phyloP scores from a whole-genome alignment of 2,329 filamentous ascomycete species.

The Didymellaceae sp. region DNA sequence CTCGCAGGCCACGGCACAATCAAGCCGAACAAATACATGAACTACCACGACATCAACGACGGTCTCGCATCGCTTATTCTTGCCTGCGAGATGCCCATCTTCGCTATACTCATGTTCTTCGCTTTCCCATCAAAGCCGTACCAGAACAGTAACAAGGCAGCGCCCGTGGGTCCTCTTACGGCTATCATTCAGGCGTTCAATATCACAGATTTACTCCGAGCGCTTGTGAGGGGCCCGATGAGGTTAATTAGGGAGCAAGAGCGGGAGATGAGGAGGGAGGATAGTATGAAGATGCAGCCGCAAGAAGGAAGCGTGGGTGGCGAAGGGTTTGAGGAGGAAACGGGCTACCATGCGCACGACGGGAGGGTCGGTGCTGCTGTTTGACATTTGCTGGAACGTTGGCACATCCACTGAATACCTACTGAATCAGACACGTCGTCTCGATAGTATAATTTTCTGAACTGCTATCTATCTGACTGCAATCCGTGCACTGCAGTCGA shows the following conservation, averaged over 20 bases:
- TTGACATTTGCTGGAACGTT: no score
- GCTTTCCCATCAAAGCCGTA: slow-evolving; percentile 37
- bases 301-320: not conserved
- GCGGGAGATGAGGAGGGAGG: slow-evolving; percentile 22
- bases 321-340: not conserved
- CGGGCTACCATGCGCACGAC: no score
- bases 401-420: no score
- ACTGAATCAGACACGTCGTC: no score
- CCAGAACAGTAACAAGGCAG: slow-evolving; percentile 19
- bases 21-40: slow-evolving; percentile 36
- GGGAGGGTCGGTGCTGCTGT: no score
- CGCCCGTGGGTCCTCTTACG: slow-evolving; percentile 22
- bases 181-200: slow-evolving; percentile 39
- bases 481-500: no score
- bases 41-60: slow-evolving; percentile 37
- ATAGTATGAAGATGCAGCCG: slow-evolving; percentile 1
- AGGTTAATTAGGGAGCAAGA: slow-evolving; percentile 39
- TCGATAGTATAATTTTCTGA: no score
- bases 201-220: slow-evolving; percentile 35
- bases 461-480: no score
- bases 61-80: slow-evolving; percentile 38
- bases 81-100: slow-evolving; percentile 43
- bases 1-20: slow-evolving; percentile 33
- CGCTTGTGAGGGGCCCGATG: slow-evolving; percentile 41
- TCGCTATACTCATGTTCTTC: slow-evolving; percentile 34